Evolutionary conservation across 805 yeast genomes (phyloP).

Genomic region (Candida chauliodis): DNA sequence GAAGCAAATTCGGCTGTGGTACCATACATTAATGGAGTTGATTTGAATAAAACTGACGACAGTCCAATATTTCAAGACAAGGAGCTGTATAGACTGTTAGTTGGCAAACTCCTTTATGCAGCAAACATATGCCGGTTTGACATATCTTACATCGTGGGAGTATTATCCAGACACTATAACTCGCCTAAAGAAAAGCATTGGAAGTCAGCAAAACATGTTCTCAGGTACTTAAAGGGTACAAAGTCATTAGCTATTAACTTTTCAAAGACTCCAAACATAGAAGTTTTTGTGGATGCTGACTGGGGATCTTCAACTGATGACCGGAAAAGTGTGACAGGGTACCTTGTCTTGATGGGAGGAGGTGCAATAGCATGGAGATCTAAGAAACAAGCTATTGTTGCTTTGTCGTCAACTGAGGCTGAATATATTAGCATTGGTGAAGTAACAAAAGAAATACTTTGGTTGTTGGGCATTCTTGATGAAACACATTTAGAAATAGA

Average conservation of each 20-base stretch:
- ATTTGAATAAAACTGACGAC: background rate
- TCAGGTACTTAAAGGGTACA: conserved; percentile 14
- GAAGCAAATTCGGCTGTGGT: background rate
- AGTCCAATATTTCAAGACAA: background rate
- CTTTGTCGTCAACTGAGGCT: conserved; percentile 14
- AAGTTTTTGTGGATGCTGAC: conserved; percentile 14
- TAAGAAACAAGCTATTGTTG: conserved; percentile 13
- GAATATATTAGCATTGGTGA: conserved; percentile 11
- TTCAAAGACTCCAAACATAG: background rate
- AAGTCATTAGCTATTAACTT: background rate
- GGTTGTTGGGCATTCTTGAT: background rate
- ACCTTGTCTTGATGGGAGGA: conserved; percentile 2
- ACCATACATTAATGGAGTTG: background rate
- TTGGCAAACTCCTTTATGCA: conserved; percentile 2
- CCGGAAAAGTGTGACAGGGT: conserved; percentile 10
- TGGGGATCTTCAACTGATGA: conserved; percentile 8
- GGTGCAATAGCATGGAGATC: conserved; percentile 14
- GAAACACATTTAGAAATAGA: background rate
- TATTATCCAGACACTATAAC: background rate
- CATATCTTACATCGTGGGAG: background rate
- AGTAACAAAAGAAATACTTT: background rate
- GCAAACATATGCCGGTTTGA: background rate
- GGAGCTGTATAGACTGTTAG: background rate
- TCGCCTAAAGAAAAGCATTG: background rate
- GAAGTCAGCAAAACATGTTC: background rate